These are phyloP conservation scores for grape (Vitis vinifera) DNA, from an alignment of 164 flowering plant species.

Conservation along the genomic window ASM3070453v1 NC_081818.1:7533501-7534000, in stretches of 20 bases:
- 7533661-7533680: not conserved
- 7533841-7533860: not conserved
- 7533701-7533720: conserved; percentile 66
- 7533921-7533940: not conserved
- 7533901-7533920: not conserved
- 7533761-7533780: not conserved
- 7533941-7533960: not conserved
- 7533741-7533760: conserved; percentile 14
- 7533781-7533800: too few species aligned
- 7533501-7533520: not conserved
- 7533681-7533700: conserved; percentile 53
- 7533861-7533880: not conserved
- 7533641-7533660: conserved; percentile 18
- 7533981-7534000: not conserved
- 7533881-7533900: not conserved
- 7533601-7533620: conserved; percentile 11
- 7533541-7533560: conserved; percentile 18
- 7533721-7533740: conserved; percentile 47
- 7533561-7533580: conserved; percentile 1
- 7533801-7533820: too few species aligned
- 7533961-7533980: not conserved
- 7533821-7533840: too few species aligned
- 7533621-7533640: conserved; percentile 40
- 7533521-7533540: conserved; percentile 16
- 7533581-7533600: not conserved